Base-by-base conservation (phyloP, 2,329 filamentous ascomycete species). In the Colletotrichum australisinense region DNA sequence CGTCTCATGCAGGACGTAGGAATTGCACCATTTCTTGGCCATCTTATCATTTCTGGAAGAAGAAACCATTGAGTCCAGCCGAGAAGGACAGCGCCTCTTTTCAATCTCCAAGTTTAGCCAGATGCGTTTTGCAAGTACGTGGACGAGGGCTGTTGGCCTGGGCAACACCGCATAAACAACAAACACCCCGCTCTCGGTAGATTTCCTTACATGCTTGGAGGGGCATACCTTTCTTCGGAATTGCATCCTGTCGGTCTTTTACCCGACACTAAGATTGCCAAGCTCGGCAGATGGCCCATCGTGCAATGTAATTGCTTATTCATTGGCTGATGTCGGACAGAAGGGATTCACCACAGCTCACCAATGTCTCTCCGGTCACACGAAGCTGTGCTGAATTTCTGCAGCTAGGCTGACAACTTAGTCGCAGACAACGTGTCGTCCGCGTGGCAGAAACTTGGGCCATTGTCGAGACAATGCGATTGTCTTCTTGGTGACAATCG, bases 11-110 rank as follows among this genome's bases (percentile, higher is more conserved):
- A 73, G 62, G 46, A 56, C 60, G 60, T 12, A n/a, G 71, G 49
- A 22, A 63, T 70, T 56, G 67, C 71, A 66, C 55, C 56, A 73
- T 49, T 60, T 49, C 71, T 70, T 71, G 60, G 67, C 71, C 53
- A 30, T 67, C 67, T 62, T 57, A 73, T 73, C 71, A 70, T 62
- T 70, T 66, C 71, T 67, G 35, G 19, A 69, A 73, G 52, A 60
- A 70, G 62, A 30, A 52, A 16, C 65, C 24, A n/a, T 14, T 2
- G 4, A 46, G 30, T 53, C n/a, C 38, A 59, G 49, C 32, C 55
- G 16, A 66, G 42, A 57, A 24, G 7, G 28, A 49, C 8, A 14
- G 26, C 19, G 30, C 24, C 19, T n/a, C 28, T 63, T n/a, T 49
- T 19, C 49, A 42, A 22, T 42, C 14, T 66, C 60, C 56, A 30